Percentiles rank a stretch among this genome's conserved stretches.
Evolutionary conservation across 495 filamentous ascomycete genomes (phyloP).

Genomic region (Aspergillus steynii): DNA sequence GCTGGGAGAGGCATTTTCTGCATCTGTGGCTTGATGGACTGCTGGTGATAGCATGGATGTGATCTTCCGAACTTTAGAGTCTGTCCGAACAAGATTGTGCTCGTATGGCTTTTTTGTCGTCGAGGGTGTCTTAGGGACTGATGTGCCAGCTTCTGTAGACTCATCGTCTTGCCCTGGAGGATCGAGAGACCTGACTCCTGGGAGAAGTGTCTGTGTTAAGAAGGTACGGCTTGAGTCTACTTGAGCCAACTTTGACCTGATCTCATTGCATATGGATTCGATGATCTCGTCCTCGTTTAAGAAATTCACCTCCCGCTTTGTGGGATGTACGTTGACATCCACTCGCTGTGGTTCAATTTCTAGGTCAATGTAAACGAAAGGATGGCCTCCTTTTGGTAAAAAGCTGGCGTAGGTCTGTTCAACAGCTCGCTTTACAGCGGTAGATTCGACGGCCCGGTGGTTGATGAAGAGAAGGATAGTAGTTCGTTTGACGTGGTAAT

Average conservation of each 20-base stretch:
- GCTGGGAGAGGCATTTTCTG: conserved; percentile 20
- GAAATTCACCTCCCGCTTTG: conserved; percentile 97
- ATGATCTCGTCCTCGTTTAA: conserved; percentile 97
- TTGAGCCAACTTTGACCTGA: conserved; percentile 75
- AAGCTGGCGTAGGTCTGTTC: conserved; percentile 91
- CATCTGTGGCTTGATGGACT: conserved; percentile 18
- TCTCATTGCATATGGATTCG: conserved; percentile 79
- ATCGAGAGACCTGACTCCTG: conserved; percentile 50
- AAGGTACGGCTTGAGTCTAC: conserved; percentile 96
- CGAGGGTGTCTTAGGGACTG: conserved; percentile 39
- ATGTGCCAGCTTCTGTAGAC: conserved; percentile 13
- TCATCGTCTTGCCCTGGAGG: conserved; percentile 30
- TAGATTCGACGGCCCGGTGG: conserved; percentile 93
- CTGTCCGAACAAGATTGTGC: conserved; percentile 87
- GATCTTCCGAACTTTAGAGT: conserved; percentile 88
- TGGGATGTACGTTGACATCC: conserved; percentile 97
- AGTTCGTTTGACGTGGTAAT: conserved; percentile 92
- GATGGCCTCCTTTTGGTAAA: conserved; percentile 92
- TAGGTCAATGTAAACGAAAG: conserved; percentile 89
- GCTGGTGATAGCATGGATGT: conserved; percentile 82
- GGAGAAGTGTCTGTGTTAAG: conserved; percentile 86
- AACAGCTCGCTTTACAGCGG: conserved; percentile 81
- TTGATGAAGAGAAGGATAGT: conserved; percentile 94
- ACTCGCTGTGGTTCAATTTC: conserved; percentile 92
- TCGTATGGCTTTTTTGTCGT: conserved; percentile 70